Base-by-base conservation (phyloP, 1,284 basidiomycete genomes). In the Cutaneotrichosporon sp. region DNA sequence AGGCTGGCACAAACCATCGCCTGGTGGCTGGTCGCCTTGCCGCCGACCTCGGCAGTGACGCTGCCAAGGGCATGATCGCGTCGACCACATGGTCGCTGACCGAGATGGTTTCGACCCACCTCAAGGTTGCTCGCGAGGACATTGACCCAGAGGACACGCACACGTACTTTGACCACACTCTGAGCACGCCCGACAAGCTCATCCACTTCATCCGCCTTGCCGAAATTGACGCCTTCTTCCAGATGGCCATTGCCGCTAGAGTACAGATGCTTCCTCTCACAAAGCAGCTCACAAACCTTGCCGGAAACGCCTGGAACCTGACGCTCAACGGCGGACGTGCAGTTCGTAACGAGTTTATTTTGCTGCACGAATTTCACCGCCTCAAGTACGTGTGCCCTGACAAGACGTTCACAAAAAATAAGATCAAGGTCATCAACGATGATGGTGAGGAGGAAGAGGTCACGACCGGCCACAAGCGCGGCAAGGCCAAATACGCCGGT, bases 321-420 rank as follows among this genome's bases (percentile, higher is more conserved):
- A 97, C 93, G 0, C 75, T 97, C 44, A 93, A 91, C 63, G 90
- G 91, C 62, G 94, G 94, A 63, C 90, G 96, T 58, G 93, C 96
- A 0, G 93, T 97, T 70, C 87, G 96, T 35, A 99, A 98, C 76
- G 96, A 98, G 76, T 98, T 94, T 79, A 98, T 99, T 82, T 76
- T 98, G 56, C 80, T 99, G 17, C 96, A 98, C 76, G 93, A 97
- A 70, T 99, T 99, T 78, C 92, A 98, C 71, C 83, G 86, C 8
- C 82, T 94, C 48, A 97, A 97, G 76, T 97, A 93, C 70, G 84
- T 98, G 59, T 92, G 90, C 64, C 96, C 96, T 0, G 94, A 99
- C 79, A 98, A 97, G 76, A 88, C 83, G 71, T 88, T 86, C 72
- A 72, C 74, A 7, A 78, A 72, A 38, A 67, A 78, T 9, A 85